Conservation (phyloP, 306 rosid genomes). For the Trichosanthes cucumerina region DNA sequence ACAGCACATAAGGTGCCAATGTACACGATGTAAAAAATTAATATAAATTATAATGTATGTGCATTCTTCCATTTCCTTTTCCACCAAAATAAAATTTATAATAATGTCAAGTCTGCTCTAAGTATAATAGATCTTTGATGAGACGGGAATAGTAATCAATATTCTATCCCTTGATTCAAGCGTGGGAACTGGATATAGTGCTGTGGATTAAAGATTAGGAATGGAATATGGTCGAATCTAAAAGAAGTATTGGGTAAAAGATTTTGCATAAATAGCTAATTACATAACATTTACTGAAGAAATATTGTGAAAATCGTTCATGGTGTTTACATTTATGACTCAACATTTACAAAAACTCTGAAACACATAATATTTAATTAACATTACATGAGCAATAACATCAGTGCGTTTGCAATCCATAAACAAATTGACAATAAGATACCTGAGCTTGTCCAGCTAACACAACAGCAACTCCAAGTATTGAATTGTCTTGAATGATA, state of each 20-base stretch:
- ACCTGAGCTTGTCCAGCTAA: constrained; percentile 95
- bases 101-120: not conserved
- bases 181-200: not conserved
- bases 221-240: not conserved
- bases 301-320: not conserved
- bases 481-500: constrained; percentile 46
- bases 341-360: not conserved
- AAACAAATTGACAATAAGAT: not conserved
- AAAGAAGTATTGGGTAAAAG: not conserved
- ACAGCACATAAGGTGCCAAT: not conserved
- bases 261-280: not conserved
- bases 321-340: not conserved
- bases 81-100: not conserved
- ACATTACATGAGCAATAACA: not conserved
- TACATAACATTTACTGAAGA: not conserved
- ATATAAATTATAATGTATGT: not conserved
- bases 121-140: not conserved
- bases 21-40: not conserved
- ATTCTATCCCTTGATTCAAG: not conserved
- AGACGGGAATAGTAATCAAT: not conserved
- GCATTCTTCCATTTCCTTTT: not conserved
- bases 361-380: not conserved
- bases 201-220: not conserved
- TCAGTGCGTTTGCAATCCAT: not conserved
- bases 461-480: constrained; percentile 75